Evolutionary conservation across 108 stramenopile species (phyloP), one percentile per base, ranked within the genome.

Genomic region (Chaetoceros muelleri): DNA sequence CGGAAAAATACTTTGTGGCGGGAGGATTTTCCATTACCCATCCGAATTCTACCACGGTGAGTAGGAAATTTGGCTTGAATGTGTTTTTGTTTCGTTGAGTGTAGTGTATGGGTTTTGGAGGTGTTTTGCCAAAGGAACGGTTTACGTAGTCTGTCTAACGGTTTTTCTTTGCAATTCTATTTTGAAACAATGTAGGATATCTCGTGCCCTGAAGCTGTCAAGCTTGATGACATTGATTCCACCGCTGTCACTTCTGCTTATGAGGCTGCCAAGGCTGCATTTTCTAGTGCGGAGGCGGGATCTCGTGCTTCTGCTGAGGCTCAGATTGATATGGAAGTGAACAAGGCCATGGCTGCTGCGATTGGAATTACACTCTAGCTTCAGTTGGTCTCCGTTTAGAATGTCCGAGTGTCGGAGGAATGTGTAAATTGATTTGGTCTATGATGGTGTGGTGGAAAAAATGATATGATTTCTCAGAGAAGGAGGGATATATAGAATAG

Each of bases 1-100:
- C 78, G 24, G 97, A 98, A 75, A 96, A 96, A 70, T 98, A 88
- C 65, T 98, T 98, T 71, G 93, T 98, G 28, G 73, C 91, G 16
- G 97, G 95, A 53, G 97, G 96, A 48, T 97, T 94, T 60, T 85
- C 96, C 21, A 67, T 97, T 64, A 95, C 93, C 52, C 91, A 94
- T 61, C 82, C 81, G 46, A 79, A 87, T 53, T 93, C 90, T 3
- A 78, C 82, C 21, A 95, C 96, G 57, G 93, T 93, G 67, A 79
- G 90, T 81, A n/a, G n/a, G n/a, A n/a, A n/a, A n/a, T n/a, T n/a
- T n/a, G n/a, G n/a, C n/a, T n/a, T n/a, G n/a, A n/a, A n/a, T n/a
- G n/a, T n/a, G n/a, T n/a, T n/a, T n/a, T n/a, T n/a, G n/a, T n/a
- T n/a, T n/a, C n/a, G n/a, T n/a, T n/a, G n/a, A n/a, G n/a, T n/a